Conservation (phyloP, 208 protist species). For the Wallacemonas sp. region DNA sequence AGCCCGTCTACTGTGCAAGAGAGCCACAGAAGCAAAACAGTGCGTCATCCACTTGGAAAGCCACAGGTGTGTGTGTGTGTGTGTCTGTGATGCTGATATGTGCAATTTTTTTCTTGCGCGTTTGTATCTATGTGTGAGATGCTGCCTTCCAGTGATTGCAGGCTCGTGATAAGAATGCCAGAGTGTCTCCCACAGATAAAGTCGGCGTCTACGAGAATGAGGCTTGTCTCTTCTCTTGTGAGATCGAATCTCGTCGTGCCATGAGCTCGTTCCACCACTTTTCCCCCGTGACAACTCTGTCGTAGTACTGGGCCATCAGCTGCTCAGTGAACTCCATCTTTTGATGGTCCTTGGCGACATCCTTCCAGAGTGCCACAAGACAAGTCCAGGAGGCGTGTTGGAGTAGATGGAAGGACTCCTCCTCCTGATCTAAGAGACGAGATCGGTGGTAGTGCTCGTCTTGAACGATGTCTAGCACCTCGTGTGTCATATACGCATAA, state of each 20-base stretch:
- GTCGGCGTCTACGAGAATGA: not conserved
- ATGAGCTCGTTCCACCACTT: slow-evolving; percentile 8
- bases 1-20: too few relatives aligned
- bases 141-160: too few relatives aligned
- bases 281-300: not conserved
- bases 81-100: too few relatives aligned
- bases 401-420: not conserved
- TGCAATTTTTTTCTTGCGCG: too few relatives aligned
- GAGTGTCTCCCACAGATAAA: not conserved
- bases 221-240: not conserved
- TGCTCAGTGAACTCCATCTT: slow-evolving; percentile 3
- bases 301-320: slow-evolving; percentile 7
- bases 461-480: not conserved
- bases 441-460: not conserved
- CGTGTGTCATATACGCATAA: not conserved
- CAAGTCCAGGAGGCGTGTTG: not conserved
- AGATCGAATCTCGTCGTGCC: not conserved
- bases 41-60: too few relatives aligned
- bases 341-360: not conserved
- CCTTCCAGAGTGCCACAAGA: not conserved
- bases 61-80: too few relatives aligned
- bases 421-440: not conserved
- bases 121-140: too few relatives aligned
- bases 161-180: too few relatives aligned
- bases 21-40: too few relatives aligned